phyloP scores from a whole-genome alignment of 2,329 filamentous ascomycete species.

The Talaromyces sp. region DNA sequence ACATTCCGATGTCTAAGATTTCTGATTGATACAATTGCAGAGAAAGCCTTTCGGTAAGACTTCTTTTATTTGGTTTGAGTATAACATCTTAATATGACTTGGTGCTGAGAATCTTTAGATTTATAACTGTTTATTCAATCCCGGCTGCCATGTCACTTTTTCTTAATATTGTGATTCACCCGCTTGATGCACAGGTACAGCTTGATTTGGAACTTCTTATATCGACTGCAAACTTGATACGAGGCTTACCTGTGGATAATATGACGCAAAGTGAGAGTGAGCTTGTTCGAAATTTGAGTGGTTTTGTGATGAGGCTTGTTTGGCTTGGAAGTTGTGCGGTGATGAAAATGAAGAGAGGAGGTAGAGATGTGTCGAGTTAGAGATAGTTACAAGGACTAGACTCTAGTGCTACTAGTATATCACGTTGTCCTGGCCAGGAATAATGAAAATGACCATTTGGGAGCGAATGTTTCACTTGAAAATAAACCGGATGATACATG shows the following conservation, averaged over 20 bases:
- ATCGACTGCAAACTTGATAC: constrained; percentile 16
- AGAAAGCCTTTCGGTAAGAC: constrained; percentile 16
- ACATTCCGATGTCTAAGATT: constrained; percentile 14
- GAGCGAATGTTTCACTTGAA: too few relatives aligned
- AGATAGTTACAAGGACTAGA: too few relatives aligned
- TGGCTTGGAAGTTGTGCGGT: constrained; percentile 24
- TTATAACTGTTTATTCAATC: constrained; percentile 13
- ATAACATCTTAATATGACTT: not conserved
- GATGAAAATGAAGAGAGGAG: constrained; percentile 12
- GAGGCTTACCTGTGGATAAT: not conserved
- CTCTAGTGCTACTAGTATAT: too few relatives aligned
- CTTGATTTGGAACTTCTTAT: constrained; percentile 21
- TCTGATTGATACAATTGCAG: constrained; percentile 6
- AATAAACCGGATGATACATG: too few relatives aligned
- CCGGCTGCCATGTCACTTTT: constrained; percentile 20
- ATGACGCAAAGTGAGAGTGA: constrained; percentile 8
- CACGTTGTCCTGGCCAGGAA: too few relatives aligned
- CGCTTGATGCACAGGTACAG: constrained; percentile 10
- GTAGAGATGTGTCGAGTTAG: too few relatives aligned
- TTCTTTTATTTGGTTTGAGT: not conserved
- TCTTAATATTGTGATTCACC: constrained; percentile 25
- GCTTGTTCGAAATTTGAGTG: constrained; percentile 6
- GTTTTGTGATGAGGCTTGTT: constrained; percentile 20
- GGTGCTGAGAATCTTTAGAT: constrained; percentile 5
- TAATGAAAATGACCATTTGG: too few relatives aligned